These are phyloP conservation scores for Stenocarpella maydis DNA, from an alignment of 2,329 filamentous ascomycete genomes.

Conservation along the genomic window DNA sequence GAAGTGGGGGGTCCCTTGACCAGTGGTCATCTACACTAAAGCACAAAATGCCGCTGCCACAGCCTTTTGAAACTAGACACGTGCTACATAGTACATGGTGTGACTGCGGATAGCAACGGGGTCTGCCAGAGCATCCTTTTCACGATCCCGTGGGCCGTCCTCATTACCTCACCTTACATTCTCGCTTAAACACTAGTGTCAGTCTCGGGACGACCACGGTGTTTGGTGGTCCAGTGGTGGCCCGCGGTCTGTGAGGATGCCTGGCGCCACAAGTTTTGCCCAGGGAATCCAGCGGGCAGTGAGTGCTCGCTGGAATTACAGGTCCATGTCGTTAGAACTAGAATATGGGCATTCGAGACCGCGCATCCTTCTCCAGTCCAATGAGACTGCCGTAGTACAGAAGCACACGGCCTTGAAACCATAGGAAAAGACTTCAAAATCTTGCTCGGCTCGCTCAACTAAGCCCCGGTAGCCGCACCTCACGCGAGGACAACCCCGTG, in stretches of 20 bases:
- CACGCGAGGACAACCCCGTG: too few species aligned
- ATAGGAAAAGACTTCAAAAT: too few species aligned
- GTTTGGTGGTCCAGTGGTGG: neutral
- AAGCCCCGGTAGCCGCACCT: too few species aligned
- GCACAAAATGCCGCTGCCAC: neutral
- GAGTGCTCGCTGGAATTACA: neutral
- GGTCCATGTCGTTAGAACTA: neutral
- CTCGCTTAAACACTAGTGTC: too few species aligned
- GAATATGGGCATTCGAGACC: too few species aligned
- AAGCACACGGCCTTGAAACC: too few species aligned
- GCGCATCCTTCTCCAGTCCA: too few species aligned
- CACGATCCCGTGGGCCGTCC: too few species aligned
- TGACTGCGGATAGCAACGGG: neutral
- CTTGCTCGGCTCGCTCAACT: too few species aligned
- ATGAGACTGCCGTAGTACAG: too few species aligned
- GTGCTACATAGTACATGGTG: neutral
- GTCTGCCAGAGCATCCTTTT: too few species aligned
- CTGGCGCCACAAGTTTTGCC: neutral
- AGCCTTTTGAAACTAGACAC: neutral
- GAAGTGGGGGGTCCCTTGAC: neutral
- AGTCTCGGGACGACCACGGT: neutral
- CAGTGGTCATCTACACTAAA: neutral
- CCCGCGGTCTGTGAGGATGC: neutral
- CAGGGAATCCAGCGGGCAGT: neutral
- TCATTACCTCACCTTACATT: too few species aligned